These are phyloP conservation scores for Evansstolkia leycettana DNA, from an alignment of 495 filamentous ascomycete species.

Conservation along the genomic window DNA sequence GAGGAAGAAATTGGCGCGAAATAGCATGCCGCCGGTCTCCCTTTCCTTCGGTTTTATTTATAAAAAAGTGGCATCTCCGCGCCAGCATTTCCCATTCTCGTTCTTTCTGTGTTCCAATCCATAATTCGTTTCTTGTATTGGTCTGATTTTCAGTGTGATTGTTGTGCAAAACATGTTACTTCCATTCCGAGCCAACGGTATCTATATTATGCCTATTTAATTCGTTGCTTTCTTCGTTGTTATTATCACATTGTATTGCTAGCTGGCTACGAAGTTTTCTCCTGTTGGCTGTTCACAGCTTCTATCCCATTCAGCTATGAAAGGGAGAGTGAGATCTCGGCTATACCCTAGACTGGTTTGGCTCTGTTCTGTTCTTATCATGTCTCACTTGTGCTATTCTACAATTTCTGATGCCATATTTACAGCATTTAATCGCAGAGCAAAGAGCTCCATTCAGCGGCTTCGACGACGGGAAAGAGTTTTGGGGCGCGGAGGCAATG, in stretches of 20 bases:
- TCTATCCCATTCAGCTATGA: slow-evolving; percentile 7
- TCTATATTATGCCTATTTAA: not conserved
- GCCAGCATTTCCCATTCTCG: not conserved
- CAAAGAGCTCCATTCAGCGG: slow-evolving; percentile 7
- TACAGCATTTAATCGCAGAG: slow-evolving; percentile 7
- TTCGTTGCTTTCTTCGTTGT: not conserved
- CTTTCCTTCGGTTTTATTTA: slow-evolving; percentile 17
- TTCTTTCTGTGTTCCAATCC: slow-evolving; percentile 7
- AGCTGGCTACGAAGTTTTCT: slow-evolving; percentile 27
- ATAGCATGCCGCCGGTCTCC: slow-evolving; percentile 17
- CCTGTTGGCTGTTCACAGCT: slow-evolving; percentile 2
- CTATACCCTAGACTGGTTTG: slow-evolving; percentile 14
- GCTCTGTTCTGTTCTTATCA: slow-evolving; percentile 10
- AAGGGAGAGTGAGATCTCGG: slow-evolving; percentile 8
- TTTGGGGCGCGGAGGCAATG: slow-evolving; percentile 5
- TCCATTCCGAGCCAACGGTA: slow-evolving; percentile 4
- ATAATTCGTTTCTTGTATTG: slow-evolving; percentile 12
- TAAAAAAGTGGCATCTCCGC: no score
- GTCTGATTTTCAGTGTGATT: slow-evolving; percentile 5
- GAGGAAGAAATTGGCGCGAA: slow-evolving; percentile 50
- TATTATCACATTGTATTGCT: slow-evolving; percentile 26
- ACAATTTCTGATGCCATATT: slow-evolving; percentile 15
- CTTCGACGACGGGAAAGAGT: slow-evolving; percentile 3
- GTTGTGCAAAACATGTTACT: slow-evolving; percentile 10
- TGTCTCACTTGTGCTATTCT: slow-evolving; percentile 2